Percentiles rank a stretch among this genome's conserved stretches.
Evolutionary conservation across 1,284 basidiomycete species (phyloP).

Genomic region (Sporisorium graminicola): DNA sequence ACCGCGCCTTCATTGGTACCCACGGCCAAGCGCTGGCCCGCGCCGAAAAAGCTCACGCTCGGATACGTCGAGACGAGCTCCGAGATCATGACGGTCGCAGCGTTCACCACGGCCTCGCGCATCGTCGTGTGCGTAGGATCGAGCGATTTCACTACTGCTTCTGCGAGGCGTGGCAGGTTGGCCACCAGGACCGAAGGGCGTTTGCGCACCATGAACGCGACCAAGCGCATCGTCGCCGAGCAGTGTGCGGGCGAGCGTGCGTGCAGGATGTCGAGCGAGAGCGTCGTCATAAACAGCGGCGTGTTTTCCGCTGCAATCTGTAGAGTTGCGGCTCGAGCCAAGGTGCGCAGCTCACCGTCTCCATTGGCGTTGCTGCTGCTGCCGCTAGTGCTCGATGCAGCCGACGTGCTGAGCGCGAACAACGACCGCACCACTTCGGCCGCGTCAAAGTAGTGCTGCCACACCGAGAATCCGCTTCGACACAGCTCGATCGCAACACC

Average conservation of each 20-base stretch:
- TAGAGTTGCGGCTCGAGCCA: constrained; percentile 83
- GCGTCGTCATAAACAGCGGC: constrained; percentile 92
- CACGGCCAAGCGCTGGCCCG: constrained; percentile 87
- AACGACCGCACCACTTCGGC: constrained; percentile 88
- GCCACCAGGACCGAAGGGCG: constrained; percentile 77
- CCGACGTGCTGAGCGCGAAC: constrained; percentile 75
- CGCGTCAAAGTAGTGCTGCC: constrained; percentile 93
- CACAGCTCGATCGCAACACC: constrained; percentile 88
- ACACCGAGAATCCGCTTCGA: constrained; percentile 87
- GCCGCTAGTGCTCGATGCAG: not conserved
- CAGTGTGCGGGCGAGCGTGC: constrained; percentile 83
- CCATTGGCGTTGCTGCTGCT: constrained; percentile 3
- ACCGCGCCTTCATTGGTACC: constrained; percentile 87
- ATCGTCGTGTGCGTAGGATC: constrained; percentile 88
- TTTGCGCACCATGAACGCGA: constrained; percentile 93
- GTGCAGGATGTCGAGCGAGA: constrained; percentile 89
- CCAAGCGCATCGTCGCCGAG: constrained; percentile 89
- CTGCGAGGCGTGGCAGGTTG: constrained; percentile 86
- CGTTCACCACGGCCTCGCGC: constrained; percentile 87
- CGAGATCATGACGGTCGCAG: constrained; percentile 88
- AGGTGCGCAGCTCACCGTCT: constrained; percentile 43
- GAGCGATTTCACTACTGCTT: constrained; percentile 95
- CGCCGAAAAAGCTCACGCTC: constrained; percentile 88
- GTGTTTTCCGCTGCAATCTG: constrained; percentile 87
- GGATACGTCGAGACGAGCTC: constrained; percentile 85